Conservation (phyloP, 2,329 filamentous ascomycete genomes). For the Penicillium paneum region DNA sequence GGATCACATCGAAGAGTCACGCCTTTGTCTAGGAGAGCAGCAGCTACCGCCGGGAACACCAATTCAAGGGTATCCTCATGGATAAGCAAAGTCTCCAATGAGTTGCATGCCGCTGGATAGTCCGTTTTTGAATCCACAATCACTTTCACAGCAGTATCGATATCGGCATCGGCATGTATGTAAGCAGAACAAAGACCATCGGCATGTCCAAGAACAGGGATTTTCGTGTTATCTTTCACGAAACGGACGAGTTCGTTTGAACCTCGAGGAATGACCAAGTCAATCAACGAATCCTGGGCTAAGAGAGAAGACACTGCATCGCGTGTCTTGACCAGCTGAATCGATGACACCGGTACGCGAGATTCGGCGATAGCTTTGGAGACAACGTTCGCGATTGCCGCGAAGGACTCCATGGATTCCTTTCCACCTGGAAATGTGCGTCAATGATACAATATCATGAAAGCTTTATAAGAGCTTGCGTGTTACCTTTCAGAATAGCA, state of each 20-base stretch:
- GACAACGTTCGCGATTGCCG: conserved; percentile 82
- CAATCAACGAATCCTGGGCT: conserved; percentile 79
- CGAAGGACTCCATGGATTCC: conserved; percentile 92
- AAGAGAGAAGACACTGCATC: conserved; percentile 89
- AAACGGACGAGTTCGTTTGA: conserved; percentile 86
- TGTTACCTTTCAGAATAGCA: conserved; percentile 81
- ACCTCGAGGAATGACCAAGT: conserved; percentile 90
- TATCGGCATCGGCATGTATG: conserved; percentile 73
- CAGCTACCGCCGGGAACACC: conserved; percentile 68
- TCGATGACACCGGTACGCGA: conserved; percentile 75
- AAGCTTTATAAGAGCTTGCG: neutral
- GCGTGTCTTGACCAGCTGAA: conserved; percentile 91
- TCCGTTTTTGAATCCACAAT: conserved; percentile 89
- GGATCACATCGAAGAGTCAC: conserved; percentile 80
- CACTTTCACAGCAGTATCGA: conserved; percentile 67
- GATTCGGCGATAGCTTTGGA: conserved; percentile 70
- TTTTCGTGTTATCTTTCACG: conserved; percentile 86
- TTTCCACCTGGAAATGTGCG: conserved; percentile 66
- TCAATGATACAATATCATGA: conserved; percentile 8
- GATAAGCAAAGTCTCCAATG: conserved; percentile 85
- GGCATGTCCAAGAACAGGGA: conserved; percentile 92
- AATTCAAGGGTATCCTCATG: conserved; percentile 66
- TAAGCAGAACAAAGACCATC: conserved; percentile 90
- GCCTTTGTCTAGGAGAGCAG: conserved; percentile 69
- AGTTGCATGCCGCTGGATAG: conserved; percentile 95